Percentiles rank a stretch among this genome's conserved stretches.
Conservation (phyloP, 352 stramenopile species). For the Phytophthora boehmeriae region DNA sequence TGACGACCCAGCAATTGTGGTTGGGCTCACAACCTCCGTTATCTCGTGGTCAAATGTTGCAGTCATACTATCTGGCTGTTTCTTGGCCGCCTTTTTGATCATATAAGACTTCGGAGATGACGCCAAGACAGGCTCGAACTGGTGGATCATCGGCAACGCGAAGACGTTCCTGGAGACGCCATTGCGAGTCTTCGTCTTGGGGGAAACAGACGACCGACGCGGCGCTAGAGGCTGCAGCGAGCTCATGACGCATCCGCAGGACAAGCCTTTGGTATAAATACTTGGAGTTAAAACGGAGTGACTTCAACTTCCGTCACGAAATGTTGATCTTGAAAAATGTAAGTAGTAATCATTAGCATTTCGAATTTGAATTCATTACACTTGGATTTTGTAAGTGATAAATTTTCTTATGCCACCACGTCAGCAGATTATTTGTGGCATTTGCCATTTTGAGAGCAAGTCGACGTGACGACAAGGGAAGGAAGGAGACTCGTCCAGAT, state of each 20-base stretch:
- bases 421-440: slow-evolving; percentile 10
- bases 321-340: too few relatives aligned
- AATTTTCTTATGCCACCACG: slow-evolving; percentile 13
- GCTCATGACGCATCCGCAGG: slow-evolving; percentile 25
- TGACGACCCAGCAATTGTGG: not conserved
- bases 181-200: slow-evolving; percentile 45
- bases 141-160: slow-evolving; percentile 60
- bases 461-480: slow-evolving; percentile 21
- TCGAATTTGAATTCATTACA: too few relatives aligned
- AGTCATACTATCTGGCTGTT: not conserved
- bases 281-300: too few relatives aligned
- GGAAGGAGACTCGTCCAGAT: slow-evolving; percentile 5
- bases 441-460: slow-evolving; percentile 15
- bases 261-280: too few relatives aligned
- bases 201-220: slow-evolving; percentile 26
- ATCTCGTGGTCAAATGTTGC: not conserved
- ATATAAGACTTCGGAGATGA: slow-evolving; percentile 43
- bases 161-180: slow-evolving; percentile 45
- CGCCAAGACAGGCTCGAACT: slow-evolving; percentile 65
- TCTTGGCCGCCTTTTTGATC: slow-evolving; percentile 18
- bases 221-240: slow-evolving; percentile 17
- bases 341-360: too few relatives aligned
- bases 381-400: not conserved
- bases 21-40: not conserved
- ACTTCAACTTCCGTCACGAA: too few relatives aligned